These are phyloP conservation scores for Lycium barbarum DNA, from an alignment of 257 asterid species.

Conservation along the genomic window DNA sequence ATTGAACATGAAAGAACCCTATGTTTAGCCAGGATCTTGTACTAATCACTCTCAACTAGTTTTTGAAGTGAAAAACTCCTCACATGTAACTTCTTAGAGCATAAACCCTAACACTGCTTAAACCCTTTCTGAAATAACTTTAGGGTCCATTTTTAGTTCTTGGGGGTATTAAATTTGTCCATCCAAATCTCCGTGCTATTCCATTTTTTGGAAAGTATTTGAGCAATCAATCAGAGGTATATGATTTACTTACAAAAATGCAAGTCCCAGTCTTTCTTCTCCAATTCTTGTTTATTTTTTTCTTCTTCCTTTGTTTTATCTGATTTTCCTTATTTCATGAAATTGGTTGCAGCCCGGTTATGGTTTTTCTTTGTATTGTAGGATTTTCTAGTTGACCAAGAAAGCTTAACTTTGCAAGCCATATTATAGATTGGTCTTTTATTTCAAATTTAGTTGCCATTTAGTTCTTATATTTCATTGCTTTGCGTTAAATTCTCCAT, in stretches of 20 bases:
- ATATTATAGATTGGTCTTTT: not conserved
- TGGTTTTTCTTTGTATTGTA: not conserved
- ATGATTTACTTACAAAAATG: not conserved
- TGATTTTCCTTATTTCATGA: not conserved
- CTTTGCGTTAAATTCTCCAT: not conserved
- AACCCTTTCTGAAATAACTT: constrained; percentile 9
- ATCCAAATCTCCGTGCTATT: not conserved
- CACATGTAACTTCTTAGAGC: not conserved
- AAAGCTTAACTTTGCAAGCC: not conserved
- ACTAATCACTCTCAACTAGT: not conserved
- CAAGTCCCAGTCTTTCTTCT: not conserved
- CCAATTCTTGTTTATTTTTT: not conserved
- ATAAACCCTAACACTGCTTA: constrained; percentile 22
- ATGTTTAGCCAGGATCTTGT: not conserved
- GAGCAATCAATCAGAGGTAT: constrained; percentile 17
- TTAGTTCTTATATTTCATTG: not conserved
- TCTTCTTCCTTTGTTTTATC: not conserved
- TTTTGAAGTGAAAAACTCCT: not conserved
- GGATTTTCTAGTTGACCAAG: not conserved
- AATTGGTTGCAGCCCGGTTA: not conserved
- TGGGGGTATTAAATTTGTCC: not conserved
- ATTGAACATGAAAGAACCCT: not conserved
- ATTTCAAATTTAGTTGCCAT: not conserved
- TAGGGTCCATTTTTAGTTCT: not conserved
- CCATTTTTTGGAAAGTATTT: not conserved